Evolutionary conservation across 306 rosid genomes (phyloP), one percentile per base, ranked within the genome.

Genomic region (Vicia faba): DNA sequence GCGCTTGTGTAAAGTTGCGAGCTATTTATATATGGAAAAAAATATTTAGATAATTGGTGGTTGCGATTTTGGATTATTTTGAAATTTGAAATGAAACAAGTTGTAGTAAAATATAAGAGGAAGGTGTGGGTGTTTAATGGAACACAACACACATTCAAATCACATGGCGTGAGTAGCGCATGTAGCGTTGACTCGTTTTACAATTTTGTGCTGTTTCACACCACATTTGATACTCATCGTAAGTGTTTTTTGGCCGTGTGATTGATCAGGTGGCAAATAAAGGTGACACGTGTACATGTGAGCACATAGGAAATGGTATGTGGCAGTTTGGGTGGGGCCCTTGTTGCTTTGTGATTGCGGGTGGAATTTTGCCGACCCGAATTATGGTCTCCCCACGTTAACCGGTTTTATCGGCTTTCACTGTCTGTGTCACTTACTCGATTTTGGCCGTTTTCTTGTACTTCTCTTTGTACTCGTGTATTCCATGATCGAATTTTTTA

Each of bases 81-180:
- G 59, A 51, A 51, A 23, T 51, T 48, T 48, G 54, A 48, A 46
- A 48, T 31, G 36, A 16, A 16, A 26, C 38, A 55, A 55, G 61
- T 53, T 53, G 60, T 26, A 26, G 10, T 55, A 55, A 26, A 55
- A 55, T 15, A 55, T 25, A 20, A 20, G 2, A 49, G 11, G 59
- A 8, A 33, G 5, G 38, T 40, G 31, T 41, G 69, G 4, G 56
- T 4, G n/a, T 69, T n/a, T 65, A 5, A 66, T 10, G 64, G 54
- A 56, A 51, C 73, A 51, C 15, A 51, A n/a, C 19, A 33, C 38
- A 33, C 7, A 33, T 63, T 82, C 86, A 78, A 84, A 63, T 82
- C 89, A 76, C 85, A 79, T 82, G 83, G 81, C 86, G 76, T 76
- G 85, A 73, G 38, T 57, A 64, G 12, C 40, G 85, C 83, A 82